phyloP scores from a whole-genome alignment of 805 yeast genomes.

The Grigorovia jiainica region DNA sequence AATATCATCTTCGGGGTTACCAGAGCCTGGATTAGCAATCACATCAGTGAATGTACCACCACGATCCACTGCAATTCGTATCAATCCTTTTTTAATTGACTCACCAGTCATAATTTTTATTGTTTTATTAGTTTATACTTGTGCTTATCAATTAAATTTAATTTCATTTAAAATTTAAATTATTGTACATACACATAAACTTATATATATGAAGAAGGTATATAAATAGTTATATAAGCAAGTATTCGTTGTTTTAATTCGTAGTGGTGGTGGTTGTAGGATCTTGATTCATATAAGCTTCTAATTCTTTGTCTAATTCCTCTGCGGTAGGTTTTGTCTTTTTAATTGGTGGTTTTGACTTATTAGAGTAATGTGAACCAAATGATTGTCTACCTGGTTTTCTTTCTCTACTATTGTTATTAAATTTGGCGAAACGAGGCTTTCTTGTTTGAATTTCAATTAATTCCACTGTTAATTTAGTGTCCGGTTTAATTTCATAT shows the following conservation, averaged over 20 bases:
- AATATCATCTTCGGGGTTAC: slow-evolving; percentile 44
- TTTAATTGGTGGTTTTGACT: neutral
- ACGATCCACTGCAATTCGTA: slow-evolving; percentile 42
- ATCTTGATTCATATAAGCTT: slow-evolving; percentile 21
- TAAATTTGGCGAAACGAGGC: neutral
- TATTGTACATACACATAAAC: too few relatives aligned
- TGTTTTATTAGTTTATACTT: neutral
- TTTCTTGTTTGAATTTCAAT: slow-evolving; percentile 7
- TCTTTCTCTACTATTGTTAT: neutral
- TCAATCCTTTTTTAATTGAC: neutral
- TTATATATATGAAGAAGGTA: neutral
- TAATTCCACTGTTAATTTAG: slow-evolving; percentile 16
- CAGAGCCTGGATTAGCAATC: slow-evolving; percentile 40
- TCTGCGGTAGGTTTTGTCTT: slow-evolving; percentile 13
- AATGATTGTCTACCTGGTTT: slow-evolving; percentile 4
- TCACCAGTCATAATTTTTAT: neutral
- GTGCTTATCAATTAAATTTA: too few relatives aligned
- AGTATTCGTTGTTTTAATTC: neutral
- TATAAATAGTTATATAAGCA: neutral
- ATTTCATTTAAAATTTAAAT: too few relatives aligned
- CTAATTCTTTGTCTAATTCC: slow-evolving; percentile 25
- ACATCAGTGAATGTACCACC: slow-evolving; percentile 93
- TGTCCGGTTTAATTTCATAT: slow-evolving; percentile 15
- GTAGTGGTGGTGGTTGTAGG: neutral
- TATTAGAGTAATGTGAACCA: slow-evolving; percentile 10